Conservation (phyloP, 2,329 filamentous ascomycete species). For the Talaromyces atroroseus region DNA sequence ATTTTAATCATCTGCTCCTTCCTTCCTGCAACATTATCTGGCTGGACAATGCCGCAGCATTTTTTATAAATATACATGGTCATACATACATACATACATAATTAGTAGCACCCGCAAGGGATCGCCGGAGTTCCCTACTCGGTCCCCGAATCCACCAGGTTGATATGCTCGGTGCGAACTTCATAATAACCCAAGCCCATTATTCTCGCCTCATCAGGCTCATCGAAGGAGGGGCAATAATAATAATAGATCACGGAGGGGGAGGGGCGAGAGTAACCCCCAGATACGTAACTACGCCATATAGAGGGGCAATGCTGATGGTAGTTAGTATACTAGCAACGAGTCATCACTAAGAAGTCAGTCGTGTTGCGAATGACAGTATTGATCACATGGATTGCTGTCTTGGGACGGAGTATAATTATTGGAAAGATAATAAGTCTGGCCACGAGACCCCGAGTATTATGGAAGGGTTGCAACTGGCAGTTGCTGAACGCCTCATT, state of each 20-base stretch:
- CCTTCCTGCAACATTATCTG: not conserved
- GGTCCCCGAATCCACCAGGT: slow-evolving; percentile 10
- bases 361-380: not conserved
- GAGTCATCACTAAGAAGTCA: no score
- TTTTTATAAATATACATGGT: not conserved
- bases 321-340: no score
- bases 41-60: no score
- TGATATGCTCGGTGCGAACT: not conserved
- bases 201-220: no score
- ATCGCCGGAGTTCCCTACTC: slow-evolving; percentile 12
- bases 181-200: not conserved
- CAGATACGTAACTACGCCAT: no score
- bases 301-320: not conserved
- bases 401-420: not conserved
- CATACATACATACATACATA: not conserved
- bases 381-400: not conserved
- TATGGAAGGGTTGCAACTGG: slow-evolving; percentile 1
- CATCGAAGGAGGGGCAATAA: not conserved
- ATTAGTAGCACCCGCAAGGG: slow-evolving; percentile 9
- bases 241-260: not conserved
- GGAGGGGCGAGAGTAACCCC: not conserved
- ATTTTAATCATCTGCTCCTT: not conserved
- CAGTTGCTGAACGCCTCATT: slow-evolving; percentile 8
- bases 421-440: not conserved
- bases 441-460: not conserved